Evolutionary conservation across 352 stramenopile genomes (phyloP), one percentile per base, ranked within the genome.

Genomic region (Plasmopara viticola): DNA sequence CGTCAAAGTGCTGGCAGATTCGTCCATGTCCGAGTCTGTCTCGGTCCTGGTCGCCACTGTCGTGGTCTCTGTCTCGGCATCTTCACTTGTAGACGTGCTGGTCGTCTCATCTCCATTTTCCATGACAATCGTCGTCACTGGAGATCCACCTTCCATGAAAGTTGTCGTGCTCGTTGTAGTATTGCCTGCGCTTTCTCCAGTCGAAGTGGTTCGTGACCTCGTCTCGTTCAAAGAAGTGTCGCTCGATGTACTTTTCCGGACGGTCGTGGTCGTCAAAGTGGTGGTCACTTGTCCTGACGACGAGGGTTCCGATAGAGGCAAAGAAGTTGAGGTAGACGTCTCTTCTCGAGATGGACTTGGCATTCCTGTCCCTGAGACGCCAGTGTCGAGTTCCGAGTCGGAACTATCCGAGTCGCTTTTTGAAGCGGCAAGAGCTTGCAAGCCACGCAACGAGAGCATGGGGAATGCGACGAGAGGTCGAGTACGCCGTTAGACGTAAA

Each of bases 401-500:
- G 20, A 25, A 48, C 28, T 48, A 10, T 25, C 43, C 10, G 15
- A 38, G 43, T 9, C 31, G 4, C 43, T 28, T 4, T 25, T 15
- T 9, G 31, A 7, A 30, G 30, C 10, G 37, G 46, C 61, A 46
- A 51, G 43, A 39, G 51, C 55, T 57, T 65, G 53, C 31, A 65
- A 55, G 37, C 51, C 50, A 48, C 58, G 58, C 39, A 68, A 30
- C 17, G 47, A 61, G 33, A 52, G 53, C 58, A 67, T 71, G 20
- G 20, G 15, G 38, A 57, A 47, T 42, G 51, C 28, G 43, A 55
- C 39, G 40, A 52, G 31, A 28, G 30, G 28, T 50, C 30, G 44
- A 34, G 44, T 50, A 70, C 62, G 66, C 58, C 56, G 66, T 62
- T 70, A 72, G 66, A 74, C 62, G 66, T 74, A 55, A 70, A 68